Evolutionary conservation across 139 green algal species (phyloP).

Genomic region (Chlamydomonas sp.): DNA sequence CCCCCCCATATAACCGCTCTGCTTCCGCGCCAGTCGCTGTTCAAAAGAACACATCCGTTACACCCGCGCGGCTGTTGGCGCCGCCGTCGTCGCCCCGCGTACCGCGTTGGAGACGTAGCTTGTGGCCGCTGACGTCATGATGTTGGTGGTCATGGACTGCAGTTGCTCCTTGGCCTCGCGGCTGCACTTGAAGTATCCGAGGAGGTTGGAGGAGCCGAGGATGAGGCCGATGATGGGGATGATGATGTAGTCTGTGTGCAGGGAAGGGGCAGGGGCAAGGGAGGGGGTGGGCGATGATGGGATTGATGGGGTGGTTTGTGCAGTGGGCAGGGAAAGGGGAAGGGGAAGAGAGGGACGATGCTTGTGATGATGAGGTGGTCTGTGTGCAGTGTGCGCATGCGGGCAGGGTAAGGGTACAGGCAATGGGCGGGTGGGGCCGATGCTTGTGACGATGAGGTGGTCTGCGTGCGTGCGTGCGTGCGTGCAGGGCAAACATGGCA

Average conservation of each 20-base stretch:
- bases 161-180: slow-evolving; percentile 62
- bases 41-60: no score
- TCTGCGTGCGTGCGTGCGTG: background rate
- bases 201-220: slow-evolving; percentile 67
- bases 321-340: slow-evolving; percentile 11
- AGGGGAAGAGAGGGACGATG: slow-evolving; percentile 8
- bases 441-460: slow-evolving; percentile 15
- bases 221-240: slow-evolving; percentile 73
- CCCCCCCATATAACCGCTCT: no score
- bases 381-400: background rate
- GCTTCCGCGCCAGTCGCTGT: no score
- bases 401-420: slow-evolving; percentile 5
- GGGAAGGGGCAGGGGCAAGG: background rate
- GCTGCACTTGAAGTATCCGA: slow-evolving; percentile 85
- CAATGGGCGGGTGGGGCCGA: slow-evolving; percentile 10
- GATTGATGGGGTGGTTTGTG: slow-evolving; percentile 13
- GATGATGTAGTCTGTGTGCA: slow-evolving; percentile 83
- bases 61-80: no score
- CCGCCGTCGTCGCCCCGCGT: no score
- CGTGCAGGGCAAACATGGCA: no score
- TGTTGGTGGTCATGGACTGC: slow-evolving; percentile 39
- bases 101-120: slow-evolving; percentile 3
- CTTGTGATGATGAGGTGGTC: slow-evolving; percentile 14
- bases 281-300: slow-evolving; percentile 6
- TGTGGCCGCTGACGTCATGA: slow-evolving; percentile 16